Evolutionary conservation across 768 basidiomycete species (phyloP), one percentile per base, ranked within the genome.

Genomic region (Mycena haematopus): DNA sequence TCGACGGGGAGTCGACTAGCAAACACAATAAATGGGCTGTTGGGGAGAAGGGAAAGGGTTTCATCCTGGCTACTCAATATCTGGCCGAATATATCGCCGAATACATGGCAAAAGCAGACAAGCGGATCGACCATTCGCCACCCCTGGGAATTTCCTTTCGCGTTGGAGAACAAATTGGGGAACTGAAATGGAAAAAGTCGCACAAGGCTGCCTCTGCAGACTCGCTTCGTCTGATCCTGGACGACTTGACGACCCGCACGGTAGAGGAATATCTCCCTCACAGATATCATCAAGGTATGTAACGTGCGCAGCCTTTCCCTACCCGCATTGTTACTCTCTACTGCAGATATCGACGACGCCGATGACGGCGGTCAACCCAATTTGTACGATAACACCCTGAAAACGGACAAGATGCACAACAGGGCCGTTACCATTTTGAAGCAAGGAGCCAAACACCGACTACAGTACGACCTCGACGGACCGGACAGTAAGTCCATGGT

Each of bases 1-100:
- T 62, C 40, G 61, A 62, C 19, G 61, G 61, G 14, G 29, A 35
- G 14, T 62, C 61, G 13, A 62, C 61, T 1, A 62, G 55, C 50
- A 62, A 51, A 25, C 27, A 38, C 29, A 52, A 57, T 21, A 8
- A n/a, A 21, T 56, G 33, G 17, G 54, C 61, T 25, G 55, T 62
- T 4, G 61, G 61, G 2, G 61, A 62, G n/a, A 62, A 62, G 42
- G 61, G 61, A 0, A 62, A 62, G 22, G 61, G 61, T 2, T 62
- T 62, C 21, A 57, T 62, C 7, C 22, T 62, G 6, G 61, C 61
- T 17, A 62, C 44, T 1, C 61, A 62, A 46, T 57, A 52, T 25
- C 35, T 56, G 0, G 29, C 51, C 22, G 61, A 62, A 27, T 29
- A 24, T 21, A 45, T 62, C 27, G 60, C 51, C 22, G 61, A 62